Percentiles rank a stretch among this genome's conserved stretches.
Evolutionary conservation across 2,329 filamentous ascomycete genomes (phyloP).

Genomic region (Talaromyces sp.): DNA sequence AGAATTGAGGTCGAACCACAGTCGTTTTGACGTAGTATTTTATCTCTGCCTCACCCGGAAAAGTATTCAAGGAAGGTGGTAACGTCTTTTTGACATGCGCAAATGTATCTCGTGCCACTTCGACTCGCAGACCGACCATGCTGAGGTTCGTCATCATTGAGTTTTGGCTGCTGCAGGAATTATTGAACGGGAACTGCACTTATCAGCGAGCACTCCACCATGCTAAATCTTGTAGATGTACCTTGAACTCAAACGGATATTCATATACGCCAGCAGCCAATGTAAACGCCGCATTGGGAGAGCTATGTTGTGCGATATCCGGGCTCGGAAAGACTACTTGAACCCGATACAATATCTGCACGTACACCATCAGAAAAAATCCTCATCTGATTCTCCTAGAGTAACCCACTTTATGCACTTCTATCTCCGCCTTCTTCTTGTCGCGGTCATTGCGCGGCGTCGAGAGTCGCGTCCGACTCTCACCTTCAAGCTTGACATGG

Average conservation of each 20-base stretch:
- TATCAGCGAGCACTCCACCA: not conserved
- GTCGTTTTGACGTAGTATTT: slow-evolving; percentile 96
- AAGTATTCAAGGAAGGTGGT: slow-evolving; percentile 83
- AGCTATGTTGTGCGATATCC: slow-evolving; percentile 37
- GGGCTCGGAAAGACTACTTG: slow-evolving; percentile 45
- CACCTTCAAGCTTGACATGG: slow-evolving; percentile 49
- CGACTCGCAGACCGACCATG: slow-evolving; percentile 43
- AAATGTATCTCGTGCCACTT: slow-evolving; percentile 43
- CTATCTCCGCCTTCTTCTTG: slow-evolving; percentile 47
- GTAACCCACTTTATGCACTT: slow-evolving; percentile 47
- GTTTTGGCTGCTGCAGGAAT: slow-evolving; percentile 45
- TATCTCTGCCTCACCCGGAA: slow-evolving; percentile 83
- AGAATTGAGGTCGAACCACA: slow-evolving; percentile 78
- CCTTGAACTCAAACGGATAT: slow-evolving; percentile 51
- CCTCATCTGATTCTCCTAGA: not conserved
- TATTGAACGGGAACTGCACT: slow-evolving; percentile 48
- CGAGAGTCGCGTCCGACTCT: slow-evolving; percentile 45
- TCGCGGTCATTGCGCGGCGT: slow-evolving; percentile 41
- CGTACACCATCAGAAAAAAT: not conserved
- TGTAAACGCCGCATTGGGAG: slow-evolving; percentile 40
- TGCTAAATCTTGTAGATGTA: slow-evolving; percentile 20
- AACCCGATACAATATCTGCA: slow-evolving; percentile 48
- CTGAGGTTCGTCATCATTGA: slow-evolving; percentile 47
- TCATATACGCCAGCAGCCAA: slow-evolving; percentile 46
- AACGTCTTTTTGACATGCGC: slow-evolving; percentile 79